Base-by-base conservation (phyloP, 257 asterid species). In the Jasminum sambac region DNA sequence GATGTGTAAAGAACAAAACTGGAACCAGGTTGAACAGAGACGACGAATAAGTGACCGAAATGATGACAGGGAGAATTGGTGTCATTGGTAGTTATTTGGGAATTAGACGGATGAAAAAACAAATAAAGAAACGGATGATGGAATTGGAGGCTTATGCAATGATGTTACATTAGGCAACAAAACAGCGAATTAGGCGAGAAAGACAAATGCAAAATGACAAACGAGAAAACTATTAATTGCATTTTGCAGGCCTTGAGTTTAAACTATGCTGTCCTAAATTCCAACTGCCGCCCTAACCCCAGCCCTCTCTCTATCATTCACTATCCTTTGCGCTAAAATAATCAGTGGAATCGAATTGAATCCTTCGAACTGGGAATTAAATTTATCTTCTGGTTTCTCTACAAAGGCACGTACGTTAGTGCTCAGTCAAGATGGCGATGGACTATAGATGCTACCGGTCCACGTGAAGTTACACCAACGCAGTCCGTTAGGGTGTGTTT, bases 121-220 rank as follows among this genome's bases (percentile, higher is more conserved):
- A 78, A 57, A 71, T 19, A 63, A 17, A 59, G 34, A 69, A 76
- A 79, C 71, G 50, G 66, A 72, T 42, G 17, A 43, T 16, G 42
- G 60, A 24, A 43, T 64, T 52, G 61, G 70, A 66, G 77, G 24
- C 62, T 57, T 58, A 41, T 67, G 67, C 72, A 68, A 38, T 70
- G 67, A 64, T 71, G 74, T 41, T 63, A 70, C 80, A 79, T 64
- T 68, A 68, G 72, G 83, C 78, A 82, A 62, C 70, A 75, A 79
- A 69, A 63, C 19, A 71, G 17, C 5, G 69, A 30, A 55, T 12
- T 43, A 60, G 62, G 34, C 62, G 0, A 46, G 61, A 21, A 37
- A 64, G 86, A 86, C 95, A 88, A 63, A 80, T 66, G 84, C 74
- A 76, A 64, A 66, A 66, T 77, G 72, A 79, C 83, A 66, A 58